Evolutionary conservation across 352 stramenopile genomes (phyloP).

Genomic region (Thalassiosira sp.): DNA sequence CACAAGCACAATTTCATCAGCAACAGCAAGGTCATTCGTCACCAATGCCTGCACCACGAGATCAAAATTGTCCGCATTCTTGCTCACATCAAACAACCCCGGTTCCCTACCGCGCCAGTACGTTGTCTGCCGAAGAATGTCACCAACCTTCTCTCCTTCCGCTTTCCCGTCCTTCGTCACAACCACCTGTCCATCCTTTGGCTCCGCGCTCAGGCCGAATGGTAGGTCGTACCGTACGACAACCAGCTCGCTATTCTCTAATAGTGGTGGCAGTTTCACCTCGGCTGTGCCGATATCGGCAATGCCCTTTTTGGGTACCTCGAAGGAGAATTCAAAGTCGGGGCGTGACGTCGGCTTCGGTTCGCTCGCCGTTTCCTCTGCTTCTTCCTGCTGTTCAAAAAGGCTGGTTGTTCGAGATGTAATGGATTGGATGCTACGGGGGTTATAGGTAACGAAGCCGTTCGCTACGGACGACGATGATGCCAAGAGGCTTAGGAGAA

Average conservation of each 20-base stretch:
- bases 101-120: conserved; percentile 43
- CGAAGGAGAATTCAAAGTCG: conserved; percentile 24
- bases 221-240: conserved; percentile 74
- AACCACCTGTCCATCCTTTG: conserved; percentile 59
- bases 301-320: conserved; percentile 27
- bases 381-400: too few species aligned
- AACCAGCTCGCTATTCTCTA: conserved; percentile 56
- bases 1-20: conserved; percentile 19
- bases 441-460: too few species aligned
- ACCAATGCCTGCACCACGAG: conserved; percentile 13
- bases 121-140: conserved; percentile 72
- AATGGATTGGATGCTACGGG: too few species aligned
- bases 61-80: conserved; percentile 15
- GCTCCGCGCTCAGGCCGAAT: conserved; percentile 71
- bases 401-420: too few species aligned
- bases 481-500: too few species aligned
- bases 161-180: conserved; percentile 69
- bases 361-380: too few species aligned
- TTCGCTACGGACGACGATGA: too few species aligned
- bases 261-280: conserved; percentile 2
- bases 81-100: conserved; percentile 16
- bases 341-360: background rate
- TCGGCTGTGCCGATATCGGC: conserved; percentile 16
- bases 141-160: conserved; percentile 69
- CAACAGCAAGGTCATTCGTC: conserved; percentile 9